Base-by-base conservation (phyloP, 148 eudicot species). In the Arctostaphylos glauca region DNA sequence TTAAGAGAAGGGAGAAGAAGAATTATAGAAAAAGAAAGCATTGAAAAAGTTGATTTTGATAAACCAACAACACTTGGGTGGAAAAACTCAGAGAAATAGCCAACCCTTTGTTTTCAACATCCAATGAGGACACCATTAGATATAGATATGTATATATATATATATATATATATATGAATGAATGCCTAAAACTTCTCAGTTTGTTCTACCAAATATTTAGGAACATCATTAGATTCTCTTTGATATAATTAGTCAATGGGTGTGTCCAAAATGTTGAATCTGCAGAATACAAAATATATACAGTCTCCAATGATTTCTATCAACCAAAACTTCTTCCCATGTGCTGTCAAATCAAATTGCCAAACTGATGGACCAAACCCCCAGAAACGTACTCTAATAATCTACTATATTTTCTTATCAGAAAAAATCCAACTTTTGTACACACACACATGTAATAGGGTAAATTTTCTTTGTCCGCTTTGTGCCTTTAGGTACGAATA, bases 41-140 rank as follows among this genome's bases (percentile, higher is more conserved):
- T 38, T 80, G 67, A 41, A 19, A 56, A 72, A 81, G 77, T 38
- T 54, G 43, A 55, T 72, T 54, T 81, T 72, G 50, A 21, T 71
- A 14, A 72, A 80, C 31, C 52, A 50, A 72, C 67, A 16, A 6
- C 6, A 81, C 9, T 49, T 80, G 18, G 48, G 6, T 67, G 76
- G 67, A 3, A 71, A 71, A 55, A 53, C 38, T 72, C 67, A 71
- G 0, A 10, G 13, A 55, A 64, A 9, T 64, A 58, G 14, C 6
- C 43, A 23, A 49, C 44, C 14, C 77, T 48, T 44, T 44, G 50
- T 15, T 72, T 72, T 46, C 76, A 46, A 43, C 50, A 72, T 47
- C 77, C 77, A 44, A 44, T 10, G 38, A 31, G 38, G 38, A 31
- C 0, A 31, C 38, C 38, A 31, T 31, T 31, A 31, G 38, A 31